These are phyloP conservation scores for Trichoderma arundinaceum DNA, from an alignment of 2,329 filamentous ascomycete species.

Conservation along the genomic window DNA sequence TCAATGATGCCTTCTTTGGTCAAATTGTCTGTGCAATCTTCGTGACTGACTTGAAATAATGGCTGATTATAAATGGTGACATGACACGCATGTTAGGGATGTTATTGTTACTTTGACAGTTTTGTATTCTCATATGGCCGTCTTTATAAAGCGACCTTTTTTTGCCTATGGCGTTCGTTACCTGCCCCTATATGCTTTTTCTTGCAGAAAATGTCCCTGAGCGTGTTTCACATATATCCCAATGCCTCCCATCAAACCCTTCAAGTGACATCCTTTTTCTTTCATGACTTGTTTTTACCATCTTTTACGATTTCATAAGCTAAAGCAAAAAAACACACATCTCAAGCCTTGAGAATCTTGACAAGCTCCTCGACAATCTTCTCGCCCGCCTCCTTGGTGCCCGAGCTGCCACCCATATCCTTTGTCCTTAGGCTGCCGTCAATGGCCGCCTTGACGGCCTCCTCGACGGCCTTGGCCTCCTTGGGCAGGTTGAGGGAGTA, in stretches of 20 bases:
- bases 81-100: too few species aligned
- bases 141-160: too few species aligned
- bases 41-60: background rate
- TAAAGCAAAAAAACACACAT: background rate
- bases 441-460: constrained; percentile 78
- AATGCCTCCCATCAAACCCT: background rate
- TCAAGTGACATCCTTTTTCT: background rate
- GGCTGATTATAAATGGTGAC: too few species aligned
- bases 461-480: constrained; percentile 79
- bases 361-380: constrained; percentile 75
- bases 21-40: background rate
- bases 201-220: background rate
- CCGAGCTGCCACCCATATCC: constrained; percentile 80
- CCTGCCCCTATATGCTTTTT: background rate
- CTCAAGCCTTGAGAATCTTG: constrained; percentile 63
- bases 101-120: too few species aligned
- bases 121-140: too few species aligned
- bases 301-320: background rate
- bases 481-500: constrained; percentile 84
- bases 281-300: background rate
- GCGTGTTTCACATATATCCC: background rate
- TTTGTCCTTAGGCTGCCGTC: constrained; percentile 79
- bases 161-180: too few species aligned
- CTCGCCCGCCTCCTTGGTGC: constrained; percentile 76
- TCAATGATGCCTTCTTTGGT: background rate